Evolutionary conservation across 345 rosid genomes (phyloP).

Genomic region (Gossypium rotundifolium): DNA sequence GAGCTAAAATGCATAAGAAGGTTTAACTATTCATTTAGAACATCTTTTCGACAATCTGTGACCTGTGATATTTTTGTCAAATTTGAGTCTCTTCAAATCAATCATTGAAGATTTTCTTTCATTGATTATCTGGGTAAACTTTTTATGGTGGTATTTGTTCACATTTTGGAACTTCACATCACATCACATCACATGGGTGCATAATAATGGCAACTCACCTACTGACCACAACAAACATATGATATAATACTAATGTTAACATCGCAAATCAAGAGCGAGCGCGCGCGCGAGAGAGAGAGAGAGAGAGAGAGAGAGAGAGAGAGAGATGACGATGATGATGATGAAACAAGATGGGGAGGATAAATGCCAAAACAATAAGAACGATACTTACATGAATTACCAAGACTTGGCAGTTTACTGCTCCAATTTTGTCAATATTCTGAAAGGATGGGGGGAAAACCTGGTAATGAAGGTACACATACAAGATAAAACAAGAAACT

Average conservation of each 20-base stretch:
- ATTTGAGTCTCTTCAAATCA: too few relatives aligned
- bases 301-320: not conserved
- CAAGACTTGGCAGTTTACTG: constrained; percentile 69
- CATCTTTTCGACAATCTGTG: too few relatives aligned
- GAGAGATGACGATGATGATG: not conserved
- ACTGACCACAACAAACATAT: too few relatives aligned
- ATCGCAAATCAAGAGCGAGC: not conserved
- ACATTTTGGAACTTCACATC: not conserved
- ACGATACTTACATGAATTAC: constrained; percentile 74
- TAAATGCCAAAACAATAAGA: not conserved
- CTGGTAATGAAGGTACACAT: not conserved
- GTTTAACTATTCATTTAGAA: too few relatives aligned
- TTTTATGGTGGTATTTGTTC: not conserved
- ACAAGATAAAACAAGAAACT: constrained; percentile 1
- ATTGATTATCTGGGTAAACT: too few relatives aligned
- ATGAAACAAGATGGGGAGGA: not conserved
- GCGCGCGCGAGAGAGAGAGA: too few relatives aligned
- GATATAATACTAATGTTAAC: not conserved
- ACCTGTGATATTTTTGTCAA: too few relatives aligned
- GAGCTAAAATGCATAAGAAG: too few relatives aligned
- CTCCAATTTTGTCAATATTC: constrained; percentile 87
- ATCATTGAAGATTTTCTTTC: too few relatives aligned
- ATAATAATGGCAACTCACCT: not conserved
- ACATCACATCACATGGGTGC: not conserved
- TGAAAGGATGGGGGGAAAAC: constrained; percentile 23